Percentiles rank a stretch among this genome's conserved stretches.
Evolutionary conservation across 306 rosid genomes (phyloP).

Genomic region (Glycine soja): DNA sequence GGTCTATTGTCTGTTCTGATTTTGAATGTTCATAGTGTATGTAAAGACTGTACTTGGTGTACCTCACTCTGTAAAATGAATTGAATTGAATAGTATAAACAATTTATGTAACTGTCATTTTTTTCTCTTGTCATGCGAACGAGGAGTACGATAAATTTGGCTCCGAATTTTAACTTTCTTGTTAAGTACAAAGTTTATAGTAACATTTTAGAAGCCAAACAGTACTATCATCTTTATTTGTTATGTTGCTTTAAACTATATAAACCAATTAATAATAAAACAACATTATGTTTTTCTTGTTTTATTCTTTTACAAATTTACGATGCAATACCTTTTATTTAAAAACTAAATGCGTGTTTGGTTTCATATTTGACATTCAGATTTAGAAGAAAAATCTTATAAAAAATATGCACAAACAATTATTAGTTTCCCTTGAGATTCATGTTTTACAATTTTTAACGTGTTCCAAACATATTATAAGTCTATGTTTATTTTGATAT

Average conservation of each 20-base stretch:
- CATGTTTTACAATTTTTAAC: too few species aligned
- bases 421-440: too few species aligned
- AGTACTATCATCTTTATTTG: neutral
- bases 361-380: too few species aligned
- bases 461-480: too few species aligned
- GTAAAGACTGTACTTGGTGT: constrained; percentile 53
- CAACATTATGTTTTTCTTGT: neutral
- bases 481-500: too few species aligned
- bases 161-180: neutral
- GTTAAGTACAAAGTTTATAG: neutral
- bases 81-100: constrained; percentile 1
- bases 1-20: constrained; percentile 36
- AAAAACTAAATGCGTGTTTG: too few species aligned
- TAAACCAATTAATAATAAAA: too few species aligned
- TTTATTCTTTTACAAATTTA: neutral
- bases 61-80: constrained; percentile 43
- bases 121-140: neutral
- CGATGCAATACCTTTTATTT: neutral
- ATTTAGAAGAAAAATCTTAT: too few species aligned
- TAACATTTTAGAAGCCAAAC: neutral
- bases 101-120: constrained; percentile 8
- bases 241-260: too few species aligned
- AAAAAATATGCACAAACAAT: too few species aligned
- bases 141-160: neutral
- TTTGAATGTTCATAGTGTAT: constrained; percentile 31